Conservation (phyloP, 768 basidiomycete genomes). For the Saitozyma sp. region DNA sequence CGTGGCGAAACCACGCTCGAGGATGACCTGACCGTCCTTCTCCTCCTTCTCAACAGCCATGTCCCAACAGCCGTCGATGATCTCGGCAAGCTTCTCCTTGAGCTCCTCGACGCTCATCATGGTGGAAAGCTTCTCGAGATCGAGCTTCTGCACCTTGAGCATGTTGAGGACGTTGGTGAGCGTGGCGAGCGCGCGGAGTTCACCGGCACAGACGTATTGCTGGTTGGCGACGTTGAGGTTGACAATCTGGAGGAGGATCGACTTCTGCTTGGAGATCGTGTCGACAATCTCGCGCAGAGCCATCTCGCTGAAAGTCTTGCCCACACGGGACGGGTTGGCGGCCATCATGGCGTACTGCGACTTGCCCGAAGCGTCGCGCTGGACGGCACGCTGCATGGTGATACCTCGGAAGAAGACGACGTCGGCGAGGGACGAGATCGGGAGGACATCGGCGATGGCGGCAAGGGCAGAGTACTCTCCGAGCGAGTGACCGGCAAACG, state of each 20-base stretch:
- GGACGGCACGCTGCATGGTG: constrained; percentile 99
- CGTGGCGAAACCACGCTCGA: constrained; percentile 95
- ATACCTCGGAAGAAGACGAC: constrained; percentile 99
- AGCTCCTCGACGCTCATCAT: constrained; percentile 87
- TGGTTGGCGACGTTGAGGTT: constrained; percentile 86
- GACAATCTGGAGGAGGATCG: constrained; percentile 91
- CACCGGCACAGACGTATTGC: constrained; percentile 99
- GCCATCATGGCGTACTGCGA: constrained; percentile 99
- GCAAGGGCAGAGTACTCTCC: constrained; percentile 98
- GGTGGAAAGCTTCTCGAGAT: constrained; percentile 78
- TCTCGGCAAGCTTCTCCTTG: constrained; percentile 91
- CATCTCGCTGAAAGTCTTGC: constrained; percentile 88
- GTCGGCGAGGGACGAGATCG: constrained; percentile 91
- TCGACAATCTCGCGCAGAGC: constrained; percentile 98
- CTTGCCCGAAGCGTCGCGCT: constrained; percentile 86
- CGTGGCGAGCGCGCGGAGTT: constrained; percentile 86
- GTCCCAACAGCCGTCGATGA: constrained; percentile 77
- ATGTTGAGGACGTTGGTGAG: constrained; percentile 96
- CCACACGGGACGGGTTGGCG: constrained; percentile 95
- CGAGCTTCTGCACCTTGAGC: constrained; percentile 92
- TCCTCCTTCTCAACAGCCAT: constrained; percentile 75
- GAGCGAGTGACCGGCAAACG: constrained; percentile 96
- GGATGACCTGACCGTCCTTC: constrained; percentile 81
- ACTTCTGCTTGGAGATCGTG: constrained; percentile 71
- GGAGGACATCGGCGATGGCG: constrained; percentile 93